phyloP scores from a whole-genome alignment of 441 rosid genomes.

The Gossypium schwendimanii region DNA sequence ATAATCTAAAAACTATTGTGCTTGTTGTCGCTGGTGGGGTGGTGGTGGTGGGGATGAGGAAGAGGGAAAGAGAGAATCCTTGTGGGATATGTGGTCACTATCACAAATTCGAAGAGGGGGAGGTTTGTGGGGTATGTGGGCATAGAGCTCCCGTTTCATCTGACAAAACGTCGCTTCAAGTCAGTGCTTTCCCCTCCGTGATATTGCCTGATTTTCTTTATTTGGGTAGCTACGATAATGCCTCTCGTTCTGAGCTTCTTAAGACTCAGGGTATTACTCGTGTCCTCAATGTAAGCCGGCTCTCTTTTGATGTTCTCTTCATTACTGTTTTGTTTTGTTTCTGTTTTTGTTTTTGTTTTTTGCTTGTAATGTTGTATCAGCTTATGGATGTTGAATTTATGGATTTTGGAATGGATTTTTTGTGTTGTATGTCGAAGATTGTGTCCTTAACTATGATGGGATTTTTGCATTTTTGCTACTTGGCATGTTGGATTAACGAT shows the following conservation, averaged over 20 bases:
- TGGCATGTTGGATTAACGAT: not conserved
- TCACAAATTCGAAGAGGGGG: slow-evolving; percentile 96
- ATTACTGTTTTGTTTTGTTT: not conserved
- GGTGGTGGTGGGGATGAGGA: slow-evolving; percentile 46
- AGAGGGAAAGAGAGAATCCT: slow-evolving; percentile 94
- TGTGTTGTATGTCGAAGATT: not conserved
- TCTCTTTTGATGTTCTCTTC: not conserved
- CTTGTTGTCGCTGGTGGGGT: not conserved
- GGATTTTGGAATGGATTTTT: not conserved
- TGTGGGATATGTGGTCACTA: slow-evolving; percentile 92
- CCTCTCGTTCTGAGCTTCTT: slow-evolving; percentile 89
- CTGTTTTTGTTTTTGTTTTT: not conserved
- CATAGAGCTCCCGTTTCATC: slow-evolving; percentile 59
- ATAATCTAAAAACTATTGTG: not conserved
- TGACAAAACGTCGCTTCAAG: slow-evolving; percentile 37
- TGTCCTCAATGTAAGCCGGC: slow-evolving; percentile 64
- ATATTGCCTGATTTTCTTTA: slow-evolving; percentile 85
- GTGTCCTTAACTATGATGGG: not conserved
- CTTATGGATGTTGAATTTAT: not conserved
- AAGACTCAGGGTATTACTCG: slow-evolving; percentile 80
- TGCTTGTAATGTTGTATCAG: not conserved
- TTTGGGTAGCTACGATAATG: slow-evolving; percentile 93
- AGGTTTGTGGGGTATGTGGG: slow-evolving; percentile 87
- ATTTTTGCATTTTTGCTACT: not conserved
- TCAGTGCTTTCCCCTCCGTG: slow-evolving; percentile 87